phyloP scores from a whole-genome alignment of 164 flowering plant genomes.

The grape (Vitis vinifera) region ASM3070453v1 NC_081815.1:2054501-2055000 shows the following conservation, averaged over 20 bases:
- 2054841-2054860: slow-evolving; percentile 12
- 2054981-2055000: too few species aligned
- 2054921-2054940: not conserved
- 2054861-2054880: slow-evolving; percentile 25
- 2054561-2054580: not conserved
- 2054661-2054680: not conserved
- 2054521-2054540: too few species aligned
- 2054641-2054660: not conserved
- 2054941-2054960: too few species aligned
- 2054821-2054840: slow-evolving; percentile 10
- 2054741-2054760: not conserved
- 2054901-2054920: too few species aligned
- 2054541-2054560: not conserved
- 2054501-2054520: too few species aligned
- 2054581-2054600: not conserved
- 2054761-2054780: slow-evolving; percentile 3
- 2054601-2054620: too few species aligned
- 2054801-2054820: slow-evolving; percentile 6
- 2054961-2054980: not conserved
- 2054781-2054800: slow-evolving; percentile 9
- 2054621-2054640: not conserved
- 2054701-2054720: not conserved
- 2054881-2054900: not conserved
- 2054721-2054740: too few species aligned
- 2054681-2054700: not conserved